Evolutionary conservation across 2,329 filamentous ascomycete genomes (phyloP).

Genomic region (Fonsecaea nubica): DNA sequence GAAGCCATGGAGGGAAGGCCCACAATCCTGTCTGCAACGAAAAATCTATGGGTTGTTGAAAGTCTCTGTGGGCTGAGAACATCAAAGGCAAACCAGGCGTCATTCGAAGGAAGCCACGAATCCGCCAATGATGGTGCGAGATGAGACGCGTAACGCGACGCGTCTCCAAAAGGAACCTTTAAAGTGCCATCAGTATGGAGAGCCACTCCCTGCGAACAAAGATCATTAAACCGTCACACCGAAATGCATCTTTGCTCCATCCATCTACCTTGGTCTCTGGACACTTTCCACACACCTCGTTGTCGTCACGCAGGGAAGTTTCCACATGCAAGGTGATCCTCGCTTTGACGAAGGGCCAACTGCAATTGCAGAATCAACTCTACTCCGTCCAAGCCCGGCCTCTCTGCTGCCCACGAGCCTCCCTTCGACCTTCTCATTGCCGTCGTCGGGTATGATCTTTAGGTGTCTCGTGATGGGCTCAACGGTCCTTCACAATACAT

Average conservation of each 20-base stretch:
- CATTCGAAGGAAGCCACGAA: background rate
- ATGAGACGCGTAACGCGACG: background rate
- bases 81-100: background rate
- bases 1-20: constrained; percentile 23
- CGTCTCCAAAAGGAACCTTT: background rate
- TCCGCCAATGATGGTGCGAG: background rate
- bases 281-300: background rate
- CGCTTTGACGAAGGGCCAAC: background rate
- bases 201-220: background rate
- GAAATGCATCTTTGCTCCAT: background rate
- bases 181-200: background rate
- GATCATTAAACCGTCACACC: background rate
- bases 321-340: background rate
- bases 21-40: background rate
- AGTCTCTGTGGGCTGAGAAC: background rate
- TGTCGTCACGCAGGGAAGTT: background rate
- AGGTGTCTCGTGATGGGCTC: background rate
- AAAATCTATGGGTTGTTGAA: background rate
- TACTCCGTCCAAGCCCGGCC: background rate
- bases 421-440: background rate
- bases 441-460: background rate
- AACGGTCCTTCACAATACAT: background rate
- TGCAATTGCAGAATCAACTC: background rate
- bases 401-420: background rate
- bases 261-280: background rate